A percentile compares a stretch with the other conserved stretches of the same genome.
Conservation (phyloP, 176 grass and related monocot species). For the Rhynchospora tenuis region DNA sequence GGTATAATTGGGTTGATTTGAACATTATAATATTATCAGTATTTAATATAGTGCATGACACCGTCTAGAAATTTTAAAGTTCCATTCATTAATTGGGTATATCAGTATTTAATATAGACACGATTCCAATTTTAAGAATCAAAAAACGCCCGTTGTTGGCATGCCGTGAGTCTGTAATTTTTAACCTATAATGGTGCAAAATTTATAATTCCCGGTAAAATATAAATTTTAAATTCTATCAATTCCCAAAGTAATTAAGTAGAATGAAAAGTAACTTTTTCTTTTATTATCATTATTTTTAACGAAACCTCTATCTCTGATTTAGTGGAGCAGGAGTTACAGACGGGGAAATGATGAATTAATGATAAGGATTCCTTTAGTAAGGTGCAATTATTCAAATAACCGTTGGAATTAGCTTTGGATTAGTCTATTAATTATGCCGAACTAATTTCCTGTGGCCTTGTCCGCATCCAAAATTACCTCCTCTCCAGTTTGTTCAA, state of each 20-base stretch:
- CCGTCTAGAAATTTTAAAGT: no score
- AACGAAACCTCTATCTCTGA: background rate
- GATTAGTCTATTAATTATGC: constrained; percentile 4
- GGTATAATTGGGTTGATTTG: no score
- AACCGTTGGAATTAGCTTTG: background rate
- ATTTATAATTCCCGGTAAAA: no score
- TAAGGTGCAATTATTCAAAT: background rate
- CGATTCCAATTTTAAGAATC: no score
- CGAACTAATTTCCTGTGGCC: background rate
- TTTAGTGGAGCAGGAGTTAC: background rate
- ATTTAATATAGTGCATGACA: no score
- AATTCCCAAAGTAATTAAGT: no score
- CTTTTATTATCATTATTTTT: background rate
- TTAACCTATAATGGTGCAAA: background rate
- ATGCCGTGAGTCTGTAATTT: background rate
- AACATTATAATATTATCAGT: no score
- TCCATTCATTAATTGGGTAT: no score
- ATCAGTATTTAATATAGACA: no score
- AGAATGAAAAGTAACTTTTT: no score
- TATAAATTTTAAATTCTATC: no score
- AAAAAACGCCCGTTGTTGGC: background rate
- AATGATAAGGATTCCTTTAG: background rate
- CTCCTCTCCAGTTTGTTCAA: background rate
- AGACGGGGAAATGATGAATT: background rate
- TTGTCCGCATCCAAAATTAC: background rate